These are phyloP conservation scores for Grigorovia transvaalensis DNA, from an alignment of 805 yeast species.

Conservation along the genomic window DNA sequence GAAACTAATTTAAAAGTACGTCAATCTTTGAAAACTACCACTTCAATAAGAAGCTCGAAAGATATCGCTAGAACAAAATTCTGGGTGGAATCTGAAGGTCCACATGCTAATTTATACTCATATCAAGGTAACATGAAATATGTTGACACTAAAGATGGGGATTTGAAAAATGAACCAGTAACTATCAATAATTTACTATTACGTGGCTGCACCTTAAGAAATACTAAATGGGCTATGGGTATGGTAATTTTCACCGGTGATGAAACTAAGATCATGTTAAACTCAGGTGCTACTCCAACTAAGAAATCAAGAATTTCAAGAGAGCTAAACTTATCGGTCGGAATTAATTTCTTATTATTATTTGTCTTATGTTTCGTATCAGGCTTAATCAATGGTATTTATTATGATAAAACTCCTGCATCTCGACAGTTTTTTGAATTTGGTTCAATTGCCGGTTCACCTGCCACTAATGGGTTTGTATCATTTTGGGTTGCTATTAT, in stretches of 20 bases:
- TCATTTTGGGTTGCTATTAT: slow-evolving; percentile 68
- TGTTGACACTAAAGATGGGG: slow-evolving; percentile 28
- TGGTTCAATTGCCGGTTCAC: slow-evolving; percentile 56
- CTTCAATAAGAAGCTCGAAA: slow-evolving; percentile 37
- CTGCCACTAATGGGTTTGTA: slow-evolving; percentile 60
- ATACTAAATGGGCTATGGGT: slow-evolving; percentile 78
- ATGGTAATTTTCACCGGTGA: slow-evolving; percentile 66
- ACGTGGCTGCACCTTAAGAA: slow-evolving; percentile 70
- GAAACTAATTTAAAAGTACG: slow-evolving; percentile 68
- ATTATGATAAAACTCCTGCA: slow-evolving; percentile 35
- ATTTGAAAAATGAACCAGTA: slow-evolving; percentile 44
- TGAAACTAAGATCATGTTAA: slow-evolving; percentile 73
- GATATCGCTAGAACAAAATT: slow-evolving; percentile 45
- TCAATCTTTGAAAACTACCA: slow-evolving; percentile 57
- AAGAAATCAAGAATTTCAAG: slow-evolving; percentile 64
- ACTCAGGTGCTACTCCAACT: slow-evolving; percentile 71
- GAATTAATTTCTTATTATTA: slow-evolving; percentile 52
- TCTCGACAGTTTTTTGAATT: slow-evolving; percentile 61
- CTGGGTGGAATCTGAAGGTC: slow-evolving; percentile 75
- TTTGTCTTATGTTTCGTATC: slow-evolving; percentile 60
- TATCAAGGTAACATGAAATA: slow-evolving; percentile 64
- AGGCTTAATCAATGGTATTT: slow-evolving; percentile 62
- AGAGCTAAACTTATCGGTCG: slow-evolving; percentile 61
- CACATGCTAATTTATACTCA: slow-evolving; percentile 65
- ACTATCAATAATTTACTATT: slow-evolving; percentile 58